A percentile compares a stretch with the other conserved stretches of the same genome.
Conservation (phyloP, 345 rosid species). For the Bruguiera sexangula region DNA sequence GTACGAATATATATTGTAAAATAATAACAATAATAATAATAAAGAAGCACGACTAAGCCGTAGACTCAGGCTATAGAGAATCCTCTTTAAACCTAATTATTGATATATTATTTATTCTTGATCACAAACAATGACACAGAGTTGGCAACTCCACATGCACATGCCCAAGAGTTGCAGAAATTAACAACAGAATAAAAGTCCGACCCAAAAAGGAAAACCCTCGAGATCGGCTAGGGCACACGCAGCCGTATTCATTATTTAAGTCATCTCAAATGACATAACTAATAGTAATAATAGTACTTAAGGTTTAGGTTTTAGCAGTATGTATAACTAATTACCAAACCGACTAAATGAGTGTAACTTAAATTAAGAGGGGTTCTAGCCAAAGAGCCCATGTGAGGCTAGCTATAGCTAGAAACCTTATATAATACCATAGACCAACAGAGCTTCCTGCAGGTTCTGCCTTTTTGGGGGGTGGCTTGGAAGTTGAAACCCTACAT, state of each 20-base stretch:
- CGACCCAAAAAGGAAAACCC: background rate
- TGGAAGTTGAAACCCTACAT: slow-evolving; percentile 40
- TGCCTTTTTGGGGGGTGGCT: slow-evolving; percentile 10
- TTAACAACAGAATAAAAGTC: slow-evolving; percentile 25
- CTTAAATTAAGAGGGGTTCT: slow-evolving; percentile 15
- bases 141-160: slow-evolving; percentile 44
- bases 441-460: slow-evolving; percentile 10
- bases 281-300: background rate
- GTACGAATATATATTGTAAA: slow-evolving; percentile 13
- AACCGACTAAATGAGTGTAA: slow-evolving; percentile 1
- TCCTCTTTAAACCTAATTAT: slow-evolving; percentile 36
- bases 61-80: slow-evolving; percentile 32
- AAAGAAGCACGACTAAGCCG: slow-evolving; percentile 30
- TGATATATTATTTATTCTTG: slow-evolving; percentile 26
- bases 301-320: slow-evolving; percentile 13
- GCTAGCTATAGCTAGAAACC: slow-evolving; percentile 31
- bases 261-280: slow-evolving; percentile 15
- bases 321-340: slow-evolving; percentile 7
- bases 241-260: slow-evolving; percentile 19
- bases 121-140: slow-evolving; percentile 33
- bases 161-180: slow-evolving; percentile 30
- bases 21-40: background rate
- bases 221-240: too few relatives aligned
- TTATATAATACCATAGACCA: slow-evolving; percentile 16
- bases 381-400: slow-evolving; percentile 34